phyloP scores from a whole-genome alignment of 1,284 basidiomycete species.

The Cryptococcus jaspeensis region DNA sequence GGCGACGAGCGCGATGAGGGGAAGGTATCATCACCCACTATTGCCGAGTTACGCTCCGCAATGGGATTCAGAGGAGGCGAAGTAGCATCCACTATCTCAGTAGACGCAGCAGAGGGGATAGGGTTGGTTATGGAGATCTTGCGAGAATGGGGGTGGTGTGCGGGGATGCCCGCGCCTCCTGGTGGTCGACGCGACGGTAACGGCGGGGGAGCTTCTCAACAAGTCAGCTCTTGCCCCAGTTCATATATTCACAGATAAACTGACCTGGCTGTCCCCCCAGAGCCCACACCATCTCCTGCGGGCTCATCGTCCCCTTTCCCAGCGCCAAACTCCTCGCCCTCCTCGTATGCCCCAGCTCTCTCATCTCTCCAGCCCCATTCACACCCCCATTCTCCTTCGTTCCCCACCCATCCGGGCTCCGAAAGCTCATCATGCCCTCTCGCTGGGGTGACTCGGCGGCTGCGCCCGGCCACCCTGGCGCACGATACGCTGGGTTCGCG shows the following conservation, averaged over 20 bases:
- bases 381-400: slow-evolving; percentile 14
- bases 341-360: slow-evolving; percentile 25
- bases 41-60: slow-evolving; percentile 4
- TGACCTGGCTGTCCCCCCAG: slow-evolving; percentile 30
- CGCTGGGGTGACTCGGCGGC: slow-evolving; percentile 9
- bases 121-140: slow-evolving; percentile 36
- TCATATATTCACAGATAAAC: background rate
- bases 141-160: slow-evolving; percentile 47
- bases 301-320: slow-evolving; percentile 38
- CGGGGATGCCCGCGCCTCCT: slow-evolving; percentile 25
- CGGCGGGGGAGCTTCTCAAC: slow-evolving; percentile 26
- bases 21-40: background rate
- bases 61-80: slow-evolving; percentile 9
- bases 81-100: slow-evolving; percentile 1
- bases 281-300: slow-evolving; percentile 49
- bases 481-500: slow-evolving; percentile 27
- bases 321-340: slow-evolving; percentile 39
- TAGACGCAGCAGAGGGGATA: slow-evolving; percentile 16
- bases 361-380: background rate
- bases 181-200: slow-evolving; percentile 31
- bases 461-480: slow-evolving; percentile 26
- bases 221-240: slow-evolving; percentile 2
- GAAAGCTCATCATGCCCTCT: slow-evolving; percentile 19
- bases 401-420: slow-evolving; percentile 34
- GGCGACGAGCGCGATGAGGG: slow-evolving; percentile 3